Evolutionary conservation across 2,329 filamentous ascomycete genomes (phyloP).

Genomic region (Clathrospora elynae): DNA sequence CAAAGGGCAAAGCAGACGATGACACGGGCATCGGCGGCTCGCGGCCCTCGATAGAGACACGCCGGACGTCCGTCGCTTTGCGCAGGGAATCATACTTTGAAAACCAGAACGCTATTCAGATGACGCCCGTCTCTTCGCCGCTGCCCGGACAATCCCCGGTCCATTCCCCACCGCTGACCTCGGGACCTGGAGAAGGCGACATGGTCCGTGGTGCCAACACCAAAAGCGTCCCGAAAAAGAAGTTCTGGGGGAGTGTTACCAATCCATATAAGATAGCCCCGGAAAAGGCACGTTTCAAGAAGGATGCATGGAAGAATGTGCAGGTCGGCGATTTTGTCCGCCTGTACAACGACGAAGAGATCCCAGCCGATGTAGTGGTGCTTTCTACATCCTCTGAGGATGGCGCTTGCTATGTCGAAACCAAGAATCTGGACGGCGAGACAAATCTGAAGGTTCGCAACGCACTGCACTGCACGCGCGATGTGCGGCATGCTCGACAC

Average conservation of each 20-base stretch:
- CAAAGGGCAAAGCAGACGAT: constrained; percentile 52
- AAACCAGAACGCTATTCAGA: constrained; percentile 73
- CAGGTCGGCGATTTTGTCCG: constrained; percentile 96
- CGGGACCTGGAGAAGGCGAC: constrained; percentile 32
- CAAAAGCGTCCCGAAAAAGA: constrained; percentile 47
- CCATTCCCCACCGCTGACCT: constrained; percentile 36
- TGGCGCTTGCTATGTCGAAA: constrained; percentile 95
- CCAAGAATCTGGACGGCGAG: constrained; percentile 96
- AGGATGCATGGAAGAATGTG: constrained; percentile 92
- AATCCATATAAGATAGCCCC: constrained; percentile 69
- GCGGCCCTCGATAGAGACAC: constrained; percentile 70
- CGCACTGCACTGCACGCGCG: constrained; percentile 81
- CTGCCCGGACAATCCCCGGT: constrained; percentile 57
- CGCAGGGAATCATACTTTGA: constrained; percentile 59
- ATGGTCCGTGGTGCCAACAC: constrained; percentile 33
- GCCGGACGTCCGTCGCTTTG: constrained; percentile 62
- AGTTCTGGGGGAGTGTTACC: constrained; percentile 71
- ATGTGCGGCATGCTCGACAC: constrained; percentile 85
- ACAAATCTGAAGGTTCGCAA: constrained; percentile 96
- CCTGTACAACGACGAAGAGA: constrained; percentile 92
- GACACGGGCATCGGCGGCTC: constrained; percentile 59
- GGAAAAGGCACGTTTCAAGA: constrained; percentile 83
- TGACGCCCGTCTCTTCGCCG: constrained; percentile 92
- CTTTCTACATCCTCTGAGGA: constrained; percentile 92
- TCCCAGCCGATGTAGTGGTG: constrained; percentile 91